phyloP scores from a whole-genome alignment of 345 rosid genomes.

The Theobroma cacao region DNA sequence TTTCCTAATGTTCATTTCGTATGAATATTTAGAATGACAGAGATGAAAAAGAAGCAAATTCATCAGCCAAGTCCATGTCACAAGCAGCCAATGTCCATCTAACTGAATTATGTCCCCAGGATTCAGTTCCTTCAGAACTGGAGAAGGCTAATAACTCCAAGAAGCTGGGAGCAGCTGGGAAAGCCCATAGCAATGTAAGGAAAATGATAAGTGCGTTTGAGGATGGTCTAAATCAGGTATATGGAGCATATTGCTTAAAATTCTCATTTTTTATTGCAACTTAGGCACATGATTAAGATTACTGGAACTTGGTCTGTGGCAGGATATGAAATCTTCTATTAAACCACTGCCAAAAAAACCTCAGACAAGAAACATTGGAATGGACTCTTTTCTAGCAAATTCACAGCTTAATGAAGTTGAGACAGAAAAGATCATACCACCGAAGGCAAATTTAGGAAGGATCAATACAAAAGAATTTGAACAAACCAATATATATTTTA shows the following conservation, averaged over 20 bases:
- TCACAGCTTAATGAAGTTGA: conserved; percentile 16
- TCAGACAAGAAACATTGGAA: conserved; percentile 22
- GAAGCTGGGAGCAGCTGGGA: conserved; percentile 31
- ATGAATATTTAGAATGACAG: conserved; percentile 39
- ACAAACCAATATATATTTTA: background rate
- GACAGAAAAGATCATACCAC: conserved; percentile 8
- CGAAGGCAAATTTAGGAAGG: conserved; percentile 10
- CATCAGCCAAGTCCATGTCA: conserved; percentile 12
- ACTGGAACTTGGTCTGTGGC: conserved; percentile 24
- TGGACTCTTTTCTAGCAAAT: conserved; percentile 24
- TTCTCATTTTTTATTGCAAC: background rate
- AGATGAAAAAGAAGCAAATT: conserved; percentile 34
- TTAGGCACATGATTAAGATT: conserved; percentile 14
- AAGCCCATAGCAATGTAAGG: conserved; percentile 55
- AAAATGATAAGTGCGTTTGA: conserved; percentile 80
- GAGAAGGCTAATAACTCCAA: background rate
- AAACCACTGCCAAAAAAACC: conserved; percentile 35
- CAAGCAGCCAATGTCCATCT: background rate
- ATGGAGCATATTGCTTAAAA: conserved; percentile 2
- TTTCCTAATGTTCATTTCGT: conserved; percentile 31
- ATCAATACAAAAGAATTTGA: conserved; percentile 7
- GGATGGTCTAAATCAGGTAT: conserved; percentile 63
- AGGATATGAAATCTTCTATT: conserved; percentile 42
- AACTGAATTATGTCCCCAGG: conserved; percentile 13
- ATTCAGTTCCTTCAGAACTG: conserved; percentile 12